A percentile compares a stretch with the other conserved stretches of the same genome.
Evolutionary conservation across 805 yeast species (phyloP).

Genomic region (Saccharomycopsis sp.): DNA sequence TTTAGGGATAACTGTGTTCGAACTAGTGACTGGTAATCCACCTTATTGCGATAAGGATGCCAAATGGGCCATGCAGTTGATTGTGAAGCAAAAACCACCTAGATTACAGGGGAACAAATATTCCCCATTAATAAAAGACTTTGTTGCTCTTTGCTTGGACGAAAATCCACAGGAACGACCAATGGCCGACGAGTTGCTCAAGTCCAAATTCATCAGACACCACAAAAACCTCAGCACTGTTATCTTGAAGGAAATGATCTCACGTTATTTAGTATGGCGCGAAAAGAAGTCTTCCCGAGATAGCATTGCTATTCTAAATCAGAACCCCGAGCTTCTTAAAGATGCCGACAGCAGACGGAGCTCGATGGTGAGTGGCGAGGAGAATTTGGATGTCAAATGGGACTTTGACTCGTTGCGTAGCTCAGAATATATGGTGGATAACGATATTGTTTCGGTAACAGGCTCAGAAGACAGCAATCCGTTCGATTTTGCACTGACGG

Average conservation of each 20-base stretch:
- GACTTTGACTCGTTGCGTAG: constrained; percentile 81
- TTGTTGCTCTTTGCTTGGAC: constrained; percentile 86
- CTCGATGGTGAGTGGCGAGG: constrained; percentile 14
- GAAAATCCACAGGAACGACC: constrained; percentile 89
- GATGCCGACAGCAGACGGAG: constrained; percentile 20
- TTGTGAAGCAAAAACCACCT: constrained; percentile 91
- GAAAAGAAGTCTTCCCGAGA: constrained; percentile 55
- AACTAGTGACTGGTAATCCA: constrained; percentile 94
- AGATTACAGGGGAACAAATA: constrained; percentile 87
- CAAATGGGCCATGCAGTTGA: constrained; percentile 86
- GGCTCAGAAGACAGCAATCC: constrained; percentile 23
- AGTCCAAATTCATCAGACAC: constrained; percentile 62
- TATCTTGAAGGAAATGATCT: constrained; percentile 64
- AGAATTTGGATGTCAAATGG: constrained; percentile 60
- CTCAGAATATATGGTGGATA: constrained; percentile 65
- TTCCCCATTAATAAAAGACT: constrained; percentile 70
- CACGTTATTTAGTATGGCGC: constrained; percentile 69
- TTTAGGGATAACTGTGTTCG: constrained; percentile 87
- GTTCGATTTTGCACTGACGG: constrained; percentile 17
- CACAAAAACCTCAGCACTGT: constrained; percentile 56
- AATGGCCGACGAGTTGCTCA: constrained; percentile 74
- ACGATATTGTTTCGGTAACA: constrained; percentile 43
- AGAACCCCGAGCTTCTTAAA: constrained; percentile 27
- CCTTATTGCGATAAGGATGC: constrained; percentile 97
- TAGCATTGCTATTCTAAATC: constrained; percentile 34